Percentiles rank a stretch among this genome's conserved stretches.
These are phyloP conservation scores for Obba rivulosa DNA, from an alignment of 768 basidiomycete genomes.

Conservation along the genomic window DNA sequence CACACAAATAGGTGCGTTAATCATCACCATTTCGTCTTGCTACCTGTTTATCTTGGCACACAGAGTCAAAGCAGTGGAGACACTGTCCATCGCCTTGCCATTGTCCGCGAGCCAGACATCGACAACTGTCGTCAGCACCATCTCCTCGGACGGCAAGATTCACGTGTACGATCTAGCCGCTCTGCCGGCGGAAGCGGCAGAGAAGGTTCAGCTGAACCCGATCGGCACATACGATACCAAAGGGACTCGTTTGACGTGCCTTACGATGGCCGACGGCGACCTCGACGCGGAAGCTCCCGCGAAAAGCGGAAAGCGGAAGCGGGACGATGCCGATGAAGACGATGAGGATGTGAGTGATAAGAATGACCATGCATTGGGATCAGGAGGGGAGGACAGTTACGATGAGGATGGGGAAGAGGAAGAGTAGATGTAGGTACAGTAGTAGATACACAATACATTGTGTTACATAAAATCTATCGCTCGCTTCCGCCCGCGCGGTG, in stretches of 20 bases:
- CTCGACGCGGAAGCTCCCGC: slow-evolving; percentile 9
- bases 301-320: slow-evolving; percentile 32
- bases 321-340: slow-evolving; percentile 18
- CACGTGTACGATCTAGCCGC: slow-evolving; percentile 66
- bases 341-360: slow-evolving; percentile 37
- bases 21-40: background rate
- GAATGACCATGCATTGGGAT: slow-evolving; percentile 20
- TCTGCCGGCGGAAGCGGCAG: slow-evolving; percentile 31
- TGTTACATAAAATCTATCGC: slow-evolving; percentile 20
- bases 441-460: background rate
- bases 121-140: slow-evolving; percentile 67
- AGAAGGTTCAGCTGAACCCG: slow-evolving; percentile 40
- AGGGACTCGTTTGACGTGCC: slow-evolving; percentile 79
- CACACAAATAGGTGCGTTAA: slow-evolving; percentile 77
- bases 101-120: slow-evolving; percentile 22
- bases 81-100: slow-evolving; percentile 57
- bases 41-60: slow-evolving; percentile 1
- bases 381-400: slow-evolving; percentile 24
- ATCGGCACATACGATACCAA: slow-evolving; percentile 75
- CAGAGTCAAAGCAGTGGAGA: slow-evolving; percentile 81
- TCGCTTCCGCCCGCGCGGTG: slow-evolving; percentile 17
- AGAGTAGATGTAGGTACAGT: slow-evolving; percentile 21
- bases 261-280: slow-evolving; percentile 50
- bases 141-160: slow-evolving; percentile 87
- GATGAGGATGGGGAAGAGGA: slow-evolving; percentile 27